Base-by-base conservation (phyloP, 2,329 filamentous ascomycete genomes). In the Tolypocladium pustulatum region DNA sequence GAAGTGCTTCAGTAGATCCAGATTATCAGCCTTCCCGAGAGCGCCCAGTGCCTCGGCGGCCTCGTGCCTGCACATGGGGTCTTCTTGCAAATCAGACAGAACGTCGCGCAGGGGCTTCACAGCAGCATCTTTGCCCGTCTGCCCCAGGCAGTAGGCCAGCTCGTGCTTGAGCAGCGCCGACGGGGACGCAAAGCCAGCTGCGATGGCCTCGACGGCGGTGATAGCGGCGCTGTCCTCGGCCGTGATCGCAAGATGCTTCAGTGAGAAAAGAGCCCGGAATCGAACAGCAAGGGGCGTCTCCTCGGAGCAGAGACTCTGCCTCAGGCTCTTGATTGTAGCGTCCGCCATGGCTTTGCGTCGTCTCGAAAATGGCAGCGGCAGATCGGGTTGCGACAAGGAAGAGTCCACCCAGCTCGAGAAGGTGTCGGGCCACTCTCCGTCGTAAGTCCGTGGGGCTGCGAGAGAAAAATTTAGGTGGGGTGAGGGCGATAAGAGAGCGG, bases 161-260 rank as follows among this genome's bases (percentile, higher is more conserved):
- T 99, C 94, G 73, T 99, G 94, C 78, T 97, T 97, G 54, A 97
- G 79, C 10, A 97, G 81, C 3, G 91, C 93, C 5, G 93, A 97
- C 0, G 89, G 86, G 3, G 93, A 96, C 0, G 78, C 68, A 66
- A 99, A 94, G 2, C 81, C 93, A 9, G 91, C 91, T 2, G 93
- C 91, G 66, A 99, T 99, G 49, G 94, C 92, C 59, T 86, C 81
- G 65, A 88, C 83, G 55, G 85, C 83, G 12, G 78, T 78, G 55
- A 69, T 61, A 37, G 77, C 73, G 37, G 74, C 70, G 65, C 87
- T 85, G 22, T 88, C 83, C 49, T 86, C 84, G 9, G 77, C 73
- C 63, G 86, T 83, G 60, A 83, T 86, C 54, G 94, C 93, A 61
- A 97, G 79, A 72, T 97, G 90, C 78, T 99, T 99, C 61, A 99